Base-by-base conservation (phyloP, 2,329 filamentous ascomycete genomes). In the Metarhizium brunneum region DNA sequence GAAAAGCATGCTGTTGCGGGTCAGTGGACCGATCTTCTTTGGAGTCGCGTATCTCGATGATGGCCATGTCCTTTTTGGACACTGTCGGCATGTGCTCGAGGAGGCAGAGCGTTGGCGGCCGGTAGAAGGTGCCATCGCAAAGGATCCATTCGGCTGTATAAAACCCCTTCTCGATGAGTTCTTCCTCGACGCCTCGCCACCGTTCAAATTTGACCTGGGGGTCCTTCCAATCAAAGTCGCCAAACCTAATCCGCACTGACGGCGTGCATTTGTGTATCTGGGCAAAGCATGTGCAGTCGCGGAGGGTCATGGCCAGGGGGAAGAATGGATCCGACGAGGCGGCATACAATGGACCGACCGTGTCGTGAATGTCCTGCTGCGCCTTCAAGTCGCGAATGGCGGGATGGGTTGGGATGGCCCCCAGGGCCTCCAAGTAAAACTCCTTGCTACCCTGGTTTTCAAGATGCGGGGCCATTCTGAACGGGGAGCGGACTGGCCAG, bases 161-260 rank as follows among this genome's bases (percentile, higher is more conserved):
- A 77, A 85, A 92, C 16, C 86, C 87, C 13, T 79, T 82, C 1
- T 81, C 71, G 50, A 88, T 80, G 56, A 92, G 72, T 29, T 77
- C 73, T 53, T 70, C 69, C 69, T 94, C 88, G 48, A 80, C 77
- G 16, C 73, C 71, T 57, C 76, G 76, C 89, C 89, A 94, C 64
- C 88, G 86, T 48, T 75, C 74, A 55, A 84, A 75, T 68, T 92
- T 92, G 54, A 79, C 79, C 0, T 72, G 71, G 8, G 80, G 77
- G 56, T 85, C 85, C 73, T 94, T 94, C 64, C 87, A 79, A 69
- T 94, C 89, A 47, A 92, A 77, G 65, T 94, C 89, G 1, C 86
- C 87, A 10, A 94, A 76, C 54, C 86, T 82, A 47, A 82, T 76
- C 55, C 81, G 76, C 6, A 84, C 68, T 1, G 67, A 65, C 6